These are phyloP conservation scores for Pyronema domesticum DNA, from an alignment of 495 filamentous ascomycete species.

Conservation along the genomic window DNA sequence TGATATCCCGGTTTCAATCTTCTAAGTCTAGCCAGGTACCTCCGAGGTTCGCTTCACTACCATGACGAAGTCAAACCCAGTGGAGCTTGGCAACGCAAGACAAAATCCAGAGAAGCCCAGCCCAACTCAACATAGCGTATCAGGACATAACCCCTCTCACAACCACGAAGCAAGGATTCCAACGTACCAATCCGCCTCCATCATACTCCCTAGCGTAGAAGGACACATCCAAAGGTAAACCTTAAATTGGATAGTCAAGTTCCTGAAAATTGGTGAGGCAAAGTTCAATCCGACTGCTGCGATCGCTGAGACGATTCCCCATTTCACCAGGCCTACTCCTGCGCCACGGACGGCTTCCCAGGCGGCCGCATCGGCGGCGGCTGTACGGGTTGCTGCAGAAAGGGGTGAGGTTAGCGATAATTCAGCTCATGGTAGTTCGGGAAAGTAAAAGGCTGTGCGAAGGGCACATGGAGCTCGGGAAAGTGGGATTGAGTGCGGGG, in stretches of 20 bases:
- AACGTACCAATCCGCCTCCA: constrained; percentile 19
- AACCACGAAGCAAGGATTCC: background rate
- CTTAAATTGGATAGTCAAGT: constrained; percentile 19
- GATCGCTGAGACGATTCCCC: constrained; percentile 16
- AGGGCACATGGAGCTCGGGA: no score
- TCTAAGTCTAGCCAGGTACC: no score
- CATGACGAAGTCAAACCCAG: no score
- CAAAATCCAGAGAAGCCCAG: no score
- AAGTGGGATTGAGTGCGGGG: no score
- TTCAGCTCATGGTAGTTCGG: no score
- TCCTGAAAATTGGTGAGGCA: constrained; percentile 18
- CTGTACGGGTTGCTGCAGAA: background rate
- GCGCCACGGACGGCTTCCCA: constrained; percentile 15
- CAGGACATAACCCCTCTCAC: no score
- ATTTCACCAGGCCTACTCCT: constrained; percentile 17
- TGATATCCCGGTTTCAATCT: no score
- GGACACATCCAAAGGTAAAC: constrained; percentile 25
- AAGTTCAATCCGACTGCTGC: constrained; percentile 10
- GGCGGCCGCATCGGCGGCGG: constrained; percentile 13
- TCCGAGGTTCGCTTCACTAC: no score
- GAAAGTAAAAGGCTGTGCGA: no score
- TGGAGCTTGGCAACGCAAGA: no score
- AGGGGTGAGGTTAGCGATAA: background rate
- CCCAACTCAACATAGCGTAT: no score
- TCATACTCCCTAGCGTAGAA: constrained; percentile 18